A percentile compares a stretch with the other conserved stretches of the same genome.
These are phyloP conservation scores for Aureobasidium sp. DNA, from an alignment of 2,329 filamentous ascomycete genomes.

Conservation along the genomic window DNA sequence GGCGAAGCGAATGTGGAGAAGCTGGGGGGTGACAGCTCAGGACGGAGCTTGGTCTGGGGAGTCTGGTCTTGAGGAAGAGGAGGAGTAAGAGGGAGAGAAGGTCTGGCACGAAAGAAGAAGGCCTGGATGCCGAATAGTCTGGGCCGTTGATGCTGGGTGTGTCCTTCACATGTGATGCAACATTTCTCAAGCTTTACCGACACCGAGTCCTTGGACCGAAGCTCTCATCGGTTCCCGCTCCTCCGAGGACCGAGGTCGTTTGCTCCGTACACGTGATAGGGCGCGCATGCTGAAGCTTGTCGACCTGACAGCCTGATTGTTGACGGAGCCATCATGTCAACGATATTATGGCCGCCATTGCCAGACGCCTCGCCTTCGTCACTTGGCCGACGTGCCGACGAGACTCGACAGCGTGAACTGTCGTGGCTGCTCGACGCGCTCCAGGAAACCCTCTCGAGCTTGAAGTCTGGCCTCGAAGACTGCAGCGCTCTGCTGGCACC, in stretches of 20 bases:
- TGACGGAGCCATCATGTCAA: constrained; percentile 43
- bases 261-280: not conserved
- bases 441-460: constrained; percentile 53
- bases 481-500: constrained; percentile 83
- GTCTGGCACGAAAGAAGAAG: not conserved
- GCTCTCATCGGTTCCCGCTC: not conserved
- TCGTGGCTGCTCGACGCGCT: constrained; percentile 57
- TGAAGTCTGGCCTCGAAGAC: constrained; percentile 72
- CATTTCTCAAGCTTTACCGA: not conserved
- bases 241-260: no score
- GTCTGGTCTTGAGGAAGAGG: not conserved
- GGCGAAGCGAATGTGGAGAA: not conserved
- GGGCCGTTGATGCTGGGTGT: not conserved
- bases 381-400: not conserved
- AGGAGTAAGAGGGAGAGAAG: not conserved
- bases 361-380: constrained; percentile 20
- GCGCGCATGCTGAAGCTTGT: not conserved
- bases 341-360: constrained; percentile 55
- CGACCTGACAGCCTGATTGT: not conserved
- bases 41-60: not conserved
- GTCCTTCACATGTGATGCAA: constrained; percentile 12
- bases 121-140: not conserved
- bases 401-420: constrained; percentile 41
- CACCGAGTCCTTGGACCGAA: not conserved
- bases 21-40: not conserved